Conservation (phyloP, 805 yeast species). For the Scheffersomyces amazonensis region DNA sequence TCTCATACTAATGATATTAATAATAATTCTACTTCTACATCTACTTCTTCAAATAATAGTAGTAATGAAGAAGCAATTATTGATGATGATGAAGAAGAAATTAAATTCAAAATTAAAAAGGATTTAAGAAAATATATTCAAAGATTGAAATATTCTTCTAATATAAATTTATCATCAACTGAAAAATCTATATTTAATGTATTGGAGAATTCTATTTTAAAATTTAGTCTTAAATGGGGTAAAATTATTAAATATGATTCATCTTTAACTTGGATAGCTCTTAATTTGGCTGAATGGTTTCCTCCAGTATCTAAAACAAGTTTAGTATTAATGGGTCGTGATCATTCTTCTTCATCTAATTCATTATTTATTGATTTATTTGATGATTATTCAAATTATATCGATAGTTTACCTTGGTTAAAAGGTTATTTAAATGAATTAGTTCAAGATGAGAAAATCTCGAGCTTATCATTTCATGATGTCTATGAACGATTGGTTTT, state of each 20-base stretch:
- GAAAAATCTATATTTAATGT: constrained; percentile 54
- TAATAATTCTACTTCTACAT: constrained; percentile 5
- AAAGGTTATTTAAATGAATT: constrained; percentile 17
- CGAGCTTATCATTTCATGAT: constrained; percentile 55
- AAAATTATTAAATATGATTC: constrained; percentile 70
- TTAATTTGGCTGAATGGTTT: constrained; percentile 86
- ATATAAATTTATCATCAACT: constrained; percentile 27
- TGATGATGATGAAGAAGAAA: constrained; percentile 16
- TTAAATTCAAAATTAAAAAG: constrained; percentile 40
- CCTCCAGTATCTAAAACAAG: constrained; percentile 59
- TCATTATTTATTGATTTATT: constrained; percentile 30
- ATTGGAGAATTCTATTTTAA: constrained; percentile 57
- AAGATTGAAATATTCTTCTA: constrained; percentile 31
- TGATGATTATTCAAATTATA: constrained; percentile 37
- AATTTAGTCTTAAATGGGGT: constrained; percentile 79
- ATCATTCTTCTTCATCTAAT: constrained; percentile 23
- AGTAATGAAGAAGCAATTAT: neutral
- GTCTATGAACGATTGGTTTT: constrained; percentile 73
- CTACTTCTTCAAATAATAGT: neutral
- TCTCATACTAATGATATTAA: no score
- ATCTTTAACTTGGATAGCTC: constrained; percentile 84
- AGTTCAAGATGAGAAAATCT: constrained; percentile 23
- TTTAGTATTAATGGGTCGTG: constrained; percentile 56
- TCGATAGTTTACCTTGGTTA: constrained; percentile 27
- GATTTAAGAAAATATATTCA: constrained; percentile 64